phyloP scores from a whole-genome alignment of 2,329 filamentous ascomycete genomes.

The Fusarium solani-melongenae region DNA sequence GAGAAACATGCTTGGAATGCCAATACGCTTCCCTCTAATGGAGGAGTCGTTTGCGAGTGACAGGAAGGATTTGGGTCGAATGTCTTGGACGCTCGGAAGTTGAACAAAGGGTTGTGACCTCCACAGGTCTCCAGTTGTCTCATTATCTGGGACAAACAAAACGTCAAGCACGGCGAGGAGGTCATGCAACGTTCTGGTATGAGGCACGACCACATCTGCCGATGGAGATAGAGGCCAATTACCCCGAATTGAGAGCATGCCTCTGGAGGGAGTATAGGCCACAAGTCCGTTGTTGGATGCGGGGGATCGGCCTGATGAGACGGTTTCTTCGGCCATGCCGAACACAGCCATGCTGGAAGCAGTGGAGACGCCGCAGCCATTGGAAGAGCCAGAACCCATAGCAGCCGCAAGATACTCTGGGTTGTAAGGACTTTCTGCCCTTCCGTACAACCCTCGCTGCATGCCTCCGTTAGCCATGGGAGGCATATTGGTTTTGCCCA shows the following conservation, averaged over 20 bases:
- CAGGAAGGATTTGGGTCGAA: slow-evolving; percentile 9
- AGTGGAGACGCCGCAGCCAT: no score
- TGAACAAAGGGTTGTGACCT: slow-evolving; percentile 15
- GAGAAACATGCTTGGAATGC: slow-evolving; percentile 20
- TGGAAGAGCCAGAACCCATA: no score
- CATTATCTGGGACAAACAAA: background rate
- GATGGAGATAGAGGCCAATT: slow-evolving; percentile 27
- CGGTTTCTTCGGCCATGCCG: no score
- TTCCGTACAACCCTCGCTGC: no score
- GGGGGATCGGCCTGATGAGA: background rate
- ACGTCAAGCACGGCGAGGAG: slow-evolving; percentile 23
- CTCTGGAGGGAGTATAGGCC: slow-evolving; percentile 26
- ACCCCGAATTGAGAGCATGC: slow-evolving; percentile 19
- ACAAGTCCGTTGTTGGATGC: slow-evolving; percentile 25
- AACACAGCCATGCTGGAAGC: no score
- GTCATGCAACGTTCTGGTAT: slow-evolving; percentile 14
- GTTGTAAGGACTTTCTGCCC: no score
- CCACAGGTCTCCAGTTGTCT: slow-evolving; percentile 21
- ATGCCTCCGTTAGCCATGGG: no score
- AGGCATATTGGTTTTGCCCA: no score
- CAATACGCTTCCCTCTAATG: slow-evolving; percentile 10
- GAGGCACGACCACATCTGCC: slow-evolving; percentile 21
- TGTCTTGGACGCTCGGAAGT: background rate
- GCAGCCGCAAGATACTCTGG: no score
- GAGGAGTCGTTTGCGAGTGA: background rate